Base-by-base conservation (phyloP, 1,284 basidiomycete genomes). In the Amylostereum areolatum region DNA sequence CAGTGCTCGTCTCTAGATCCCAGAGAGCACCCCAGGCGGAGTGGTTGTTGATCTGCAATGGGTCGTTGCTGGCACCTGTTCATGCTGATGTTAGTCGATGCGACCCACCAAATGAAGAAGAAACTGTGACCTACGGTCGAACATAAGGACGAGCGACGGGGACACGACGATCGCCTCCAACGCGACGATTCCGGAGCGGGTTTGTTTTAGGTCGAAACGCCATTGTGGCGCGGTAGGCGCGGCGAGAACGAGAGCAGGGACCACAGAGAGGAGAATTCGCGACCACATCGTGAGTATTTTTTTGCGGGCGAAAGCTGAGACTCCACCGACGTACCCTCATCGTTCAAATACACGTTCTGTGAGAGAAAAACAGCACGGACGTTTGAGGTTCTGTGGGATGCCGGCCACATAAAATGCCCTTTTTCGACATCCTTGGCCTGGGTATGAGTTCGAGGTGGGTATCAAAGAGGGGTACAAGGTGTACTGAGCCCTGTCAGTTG, bases 21-120 rank as follows among this genome's bases (percentile, higher is more conserved):
- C 68, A 76, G 11, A 74, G 50, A 2, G 66, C 63, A 11, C 65
- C 71, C 70, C 71, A 74, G 0, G 72, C 72, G 3, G 67, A 50
- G 47, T 66, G 64, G 12, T 62, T 62, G 34, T 69, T 59, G 49
- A 69, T 63, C 48, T 61, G 55, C 2, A 75, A 62, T 0, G 70
- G 66, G 50, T 74, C 68, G 52, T 70, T 62, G 46, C 9, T 35
- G 9, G 34, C 34, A 35, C 34, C 34, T 35, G 34, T 18, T 18
- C 18, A 18, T 18, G 18, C 18, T 18, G 18, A 18, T 18, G 34
- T 9, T 8, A 35, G 9, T 35, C 9, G 8, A n/a, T 35, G 34
- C 8, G 34, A 35, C 34, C 9, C n/a, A n/a, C 8, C n/a, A 35
- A 8, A n/a, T 35, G n/a, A 2, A 35, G n/a, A n/a, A 35, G 34